phyloP scores from a whole-genome alignment of 2,329 filamentous ascomycete genomes.

The Decorospora gaudefroyi region DNA sequence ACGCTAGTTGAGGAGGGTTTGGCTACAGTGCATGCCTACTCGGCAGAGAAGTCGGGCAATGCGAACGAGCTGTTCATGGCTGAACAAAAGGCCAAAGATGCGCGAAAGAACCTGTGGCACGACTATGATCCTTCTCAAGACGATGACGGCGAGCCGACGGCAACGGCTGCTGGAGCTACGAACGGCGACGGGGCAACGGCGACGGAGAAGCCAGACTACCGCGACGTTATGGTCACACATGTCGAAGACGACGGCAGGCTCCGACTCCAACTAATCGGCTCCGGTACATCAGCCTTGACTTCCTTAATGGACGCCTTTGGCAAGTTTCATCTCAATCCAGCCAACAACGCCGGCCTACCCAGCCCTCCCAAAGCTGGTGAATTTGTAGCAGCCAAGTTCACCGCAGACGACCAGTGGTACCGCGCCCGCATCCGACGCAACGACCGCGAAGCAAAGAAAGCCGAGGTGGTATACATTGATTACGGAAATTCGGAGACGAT shows the following conservation, averaged over 20 bases:
- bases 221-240: conserved; percentile 89
- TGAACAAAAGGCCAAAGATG: conserved; percentile 87
- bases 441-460: conserved; percentile 82
- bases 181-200: conserved; percentile 61
- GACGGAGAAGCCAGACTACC: conserved; percentile 82
- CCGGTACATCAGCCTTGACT: conserved; percentile 81
- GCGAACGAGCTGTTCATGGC: conserved; percentile 84
- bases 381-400: conserved; percentile 88
- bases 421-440: conserved; percentile 88
- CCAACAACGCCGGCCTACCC: conserved; percentile 74
- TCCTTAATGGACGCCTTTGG: conserved; percentile 89
- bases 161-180: conserved; percentile 54
- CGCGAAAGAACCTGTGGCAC: conserved; percentile 84
- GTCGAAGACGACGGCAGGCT: conserved; percentile 80
- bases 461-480: conserved; percentile 92
- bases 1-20: conserved; percentile 90
- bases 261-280: conserved; percentile 89
- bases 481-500: conserved; percentile 93
- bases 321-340: conserved; percentile 82
- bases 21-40: conserved; percentile 90
- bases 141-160: conserved; percentile 59
- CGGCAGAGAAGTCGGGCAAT: conserved; percentile 92
- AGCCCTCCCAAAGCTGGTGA: conserved; percentile 88
- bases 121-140: conserved; percentile 93
- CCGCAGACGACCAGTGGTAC: conserved; percentile 90